These are phyloP conservation scores for Turnera subulata DNA, from an alignment of 345 rosid species.

Conservation along the genomic window DNA sequence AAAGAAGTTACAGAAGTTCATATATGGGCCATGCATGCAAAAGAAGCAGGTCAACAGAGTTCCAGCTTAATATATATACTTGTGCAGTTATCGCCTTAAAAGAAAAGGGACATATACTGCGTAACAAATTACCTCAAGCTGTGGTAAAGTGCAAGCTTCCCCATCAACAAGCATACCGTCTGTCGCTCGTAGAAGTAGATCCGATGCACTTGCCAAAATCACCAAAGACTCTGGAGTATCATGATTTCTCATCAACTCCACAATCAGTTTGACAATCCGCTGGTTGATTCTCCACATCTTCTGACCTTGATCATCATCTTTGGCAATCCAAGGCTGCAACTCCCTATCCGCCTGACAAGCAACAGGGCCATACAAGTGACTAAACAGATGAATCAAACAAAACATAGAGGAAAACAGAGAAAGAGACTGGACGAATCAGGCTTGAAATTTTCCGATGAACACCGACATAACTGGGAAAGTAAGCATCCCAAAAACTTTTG, in stretches of 20 bases:
- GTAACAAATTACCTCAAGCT: slow-evolving; percentile 84
- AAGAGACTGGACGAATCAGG: slow-evolving; percentile 5
- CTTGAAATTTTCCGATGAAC: neutral
- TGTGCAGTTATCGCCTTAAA: too few species aligned
- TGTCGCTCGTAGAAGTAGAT: slow-evolving; percentile 91
- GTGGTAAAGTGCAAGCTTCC: slow-evolving; percentile 96
- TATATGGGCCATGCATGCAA: too few species aligned
- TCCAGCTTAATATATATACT: too few species aligned
- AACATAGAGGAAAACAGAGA: slow-evolving; percentile 2
- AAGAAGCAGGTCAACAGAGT: too few species aligned
- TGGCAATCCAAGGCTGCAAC: slow-evolving; percentile 96
- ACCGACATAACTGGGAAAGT: too few species aligned
- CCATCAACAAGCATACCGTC: slow-evolving; percentile 98
- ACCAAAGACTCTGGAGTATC: slow-evolving; percentile 78
- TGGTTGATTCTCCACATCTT: slow-evolving; percentile 97
- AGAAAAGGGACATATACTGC: too few species aligned
- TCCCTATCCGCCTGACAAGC: slow-evolving; percentile 85
- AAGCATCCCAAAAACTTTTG: too few species aligned
- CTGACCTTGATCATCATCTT: slow-evolving; percentile 90
- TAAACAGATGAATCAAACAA: slow-evolving; percentile 11
- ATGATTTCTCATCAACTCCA: slow-evolving; percentile 91
- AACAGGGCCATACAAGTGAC: slow-evolving; percentile 31
- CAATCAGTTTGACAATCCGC: slow-evolving; percentile 78
- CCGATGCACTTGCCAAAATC: slow-evolving; percentile 88
- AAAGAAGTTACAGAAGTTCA: neutral